Evolutionary conservation across 768 basidiomycete species (phyloP).

Genomic region (Pulveroboletus sp.): DNA sequence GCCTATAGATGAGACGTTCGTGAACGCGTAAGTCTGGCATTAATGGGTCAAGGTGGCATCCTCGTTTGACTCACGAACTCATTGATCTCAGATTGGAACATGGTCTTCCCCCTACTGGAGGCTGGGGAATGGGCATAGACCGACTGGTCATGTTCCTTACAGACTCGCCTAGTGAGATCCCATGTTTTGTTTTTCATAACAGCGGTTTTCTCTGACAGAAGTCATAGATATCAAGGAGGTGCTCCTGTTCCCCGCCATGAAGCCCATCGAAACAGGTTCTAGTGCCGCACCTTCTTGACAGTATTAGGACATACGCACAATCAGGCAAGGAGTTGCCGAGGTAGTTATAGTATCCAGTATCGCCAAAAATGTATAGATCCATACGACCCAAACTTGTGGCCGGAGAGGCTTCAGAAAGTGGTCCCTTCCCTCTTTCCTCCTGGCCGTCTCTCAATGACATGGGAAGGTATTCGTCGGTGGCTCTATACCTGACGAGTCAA

Average conservation of each 20-base stretch:
- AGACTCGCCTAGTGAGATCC: constrained; percentile 77
- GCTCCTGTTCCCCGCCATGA: constrained; percentile 95
- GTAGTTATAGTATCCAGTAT: not conserved
- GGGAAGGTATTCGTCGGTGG: too few relatives aligned
- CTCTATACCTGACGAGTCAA: too few relatives aligned
- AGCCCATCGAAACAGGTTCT: constrained; percentile 59
- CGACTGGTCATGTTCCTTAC: constrained; percentile 98
- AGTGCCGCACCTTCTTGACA: constrained; percentile 29
- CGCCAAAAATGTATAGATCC: not conserved
- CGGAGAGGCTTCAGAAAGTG: too few relatives aligned
- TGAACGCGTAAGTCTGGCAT: constrained; percentile 71
- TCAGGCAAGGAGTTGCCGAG: constrained; percentile 29
- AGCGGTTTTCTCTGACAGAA: constrained; percentile 1
- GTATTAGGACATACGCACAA: not conserved
- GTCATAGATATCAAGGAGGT: constrained; percentile 91
- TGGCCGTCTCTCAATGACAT: too few relatives aligned
- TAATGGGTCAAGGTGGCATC: not conserved
- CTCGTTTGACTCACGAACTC: not conserved
- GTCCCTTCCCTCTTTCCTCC: too few relatives aligned
- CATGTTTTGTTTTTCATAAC: not conserved
- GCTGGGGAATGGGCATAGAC: constrained; percentile 96
- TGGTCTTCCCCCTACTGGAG: constrained; percentile 94
- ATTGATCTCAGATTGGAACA: constrained; percentile 71
- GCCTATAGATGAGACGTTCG: constrained; percentile 91
- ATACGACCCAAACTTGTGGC: too few relatives aligned